Conservation (phyloP, 139 green algal species). For the Chlorella ohadii region DNA sequence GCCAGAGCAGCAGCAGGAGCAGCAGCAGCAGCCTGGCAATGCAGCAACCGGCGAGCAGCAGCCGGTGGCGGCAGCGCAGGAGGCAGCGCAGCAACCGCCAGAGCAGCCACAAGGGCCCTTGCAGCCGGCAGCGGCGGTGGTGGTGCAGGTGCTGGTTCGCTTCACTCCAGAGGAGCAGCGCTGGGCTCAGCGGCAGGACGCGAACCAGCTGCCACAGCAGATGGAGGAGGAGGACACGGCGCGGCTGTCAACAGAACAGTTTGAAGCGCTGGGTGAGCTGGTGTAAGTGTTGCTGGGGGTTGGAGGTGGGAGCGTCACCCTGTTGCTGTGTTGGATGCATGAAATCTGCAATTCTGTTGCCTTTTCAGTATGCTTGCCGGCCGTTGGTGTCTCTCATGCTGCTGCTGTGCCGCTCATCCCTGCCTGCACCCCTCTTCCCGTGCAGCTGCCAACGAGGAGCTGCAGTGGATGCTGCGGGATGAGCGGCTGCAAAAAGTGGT, state of each 20-base stretch:
- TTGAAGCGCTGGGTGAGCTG: conserved; percentile 16
- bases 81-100: not conserved
- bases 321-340: no score
- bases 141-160: conserved; percentile 21
- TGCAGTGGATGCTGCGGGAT: conserved; percentile 47
- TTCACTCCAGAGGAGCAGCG: conserved; percentile 31
- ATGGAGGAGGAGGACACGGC: not conserved
- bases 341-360: no score
- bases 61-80: not conserved
- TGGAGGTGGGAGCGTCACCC: no score
- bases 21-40: not conserved
- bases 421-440: not conserved
- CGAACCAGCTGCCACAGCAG: not conserved
- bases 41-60: not conserved
- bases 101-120: not conserved
- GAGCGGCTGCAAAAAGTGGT: conserved; percentile 54
- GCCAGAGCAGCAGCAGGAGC: not conserved
- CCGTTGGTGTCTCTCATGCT: no score
- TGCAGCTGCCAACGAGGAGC: conserved; percentile 51
- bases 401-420: not conserved
- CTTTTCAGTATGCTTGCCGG: no score
- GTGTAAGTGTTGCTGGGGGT: no score
- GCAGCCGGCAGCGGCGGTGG: not conserved
- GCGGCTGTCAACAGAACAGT: conserved; percentile 3
- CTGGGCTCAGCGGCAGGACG: not conserved